phyloP scores from a whole-genome alignment of 2,329 filamentous ascomycete genomes.

The Amphichorda felina region DNA sequence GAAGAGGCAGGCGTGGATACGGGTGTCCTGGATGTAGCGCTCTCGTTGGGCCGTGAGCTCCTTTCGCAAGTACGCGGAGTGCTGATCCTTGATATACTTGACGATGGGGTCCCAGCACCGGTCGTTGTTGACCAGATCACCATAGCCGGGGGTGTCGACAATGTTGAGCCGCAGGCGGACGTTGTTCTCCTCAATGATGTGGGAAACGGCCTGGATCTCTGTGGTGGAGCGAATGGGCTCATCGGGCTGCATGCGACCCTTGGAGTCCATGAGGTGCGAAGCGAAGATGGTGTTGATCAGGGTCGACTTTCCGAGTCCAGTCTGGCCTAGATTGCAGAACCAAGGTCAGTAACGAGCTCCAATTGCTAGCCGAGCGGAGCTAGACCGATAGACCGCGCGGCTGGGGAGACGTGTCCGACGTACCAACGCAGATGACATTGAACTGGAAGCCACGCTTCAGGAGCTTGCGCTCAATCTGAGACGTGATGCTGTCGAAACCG shows the following conservation, averaged over 20 bases:
- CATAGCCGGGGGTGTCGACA: conserved; percentile 96
- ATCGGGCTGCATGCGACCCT: conserved; percentile 84
- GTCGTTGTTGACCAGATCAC: conserved; percentile 98
- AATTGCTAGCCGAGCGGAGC: not conserved
- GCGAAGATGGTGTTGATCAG: conserved; percentile 99
- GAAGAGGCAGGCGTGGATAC: conserved; percentile 98
- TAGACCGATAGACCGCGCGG: not conserved
- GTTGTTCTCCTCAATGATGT: conserved; percentile 99
- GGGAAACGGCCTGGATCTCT: conserved; percentile 94
- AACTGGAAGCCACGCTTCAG: conserved; percentile 99
- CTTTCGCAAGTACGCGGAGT: conserved; percentile 97
- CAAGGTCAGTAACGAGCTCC: conserved; percentile 5
- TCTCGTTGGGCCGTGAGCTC: conserved; percentile 98
- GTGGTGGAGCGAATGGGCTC: conserved; percentile 92
- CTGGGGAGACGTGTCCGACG: conserved; percentile 26
- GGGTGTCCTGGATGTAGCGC: conserved; percentile 97
- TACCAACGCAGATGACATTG: conserved; percentile 99
- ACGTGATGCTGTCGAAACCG: conserved; percentile 99
- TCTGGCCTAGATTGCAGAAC: conserved; percentile 59
- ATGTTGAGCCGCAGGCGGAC: conserved; percentile 97
- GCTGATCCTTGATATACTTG: conserved; percentile 99
- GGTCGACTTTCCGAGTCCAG: conserved; percentile 95
- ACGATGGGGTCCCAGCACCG: conserved; percentile 99
- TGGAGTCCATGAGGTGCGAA: conserved; percentile 97
- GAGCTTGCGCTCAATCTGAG: conserved; percentile 98